Evolutionary conservation across 176 grass and related monocot genomes (phyloP).

Genomic region (Neostapfia colusana): DNA sequence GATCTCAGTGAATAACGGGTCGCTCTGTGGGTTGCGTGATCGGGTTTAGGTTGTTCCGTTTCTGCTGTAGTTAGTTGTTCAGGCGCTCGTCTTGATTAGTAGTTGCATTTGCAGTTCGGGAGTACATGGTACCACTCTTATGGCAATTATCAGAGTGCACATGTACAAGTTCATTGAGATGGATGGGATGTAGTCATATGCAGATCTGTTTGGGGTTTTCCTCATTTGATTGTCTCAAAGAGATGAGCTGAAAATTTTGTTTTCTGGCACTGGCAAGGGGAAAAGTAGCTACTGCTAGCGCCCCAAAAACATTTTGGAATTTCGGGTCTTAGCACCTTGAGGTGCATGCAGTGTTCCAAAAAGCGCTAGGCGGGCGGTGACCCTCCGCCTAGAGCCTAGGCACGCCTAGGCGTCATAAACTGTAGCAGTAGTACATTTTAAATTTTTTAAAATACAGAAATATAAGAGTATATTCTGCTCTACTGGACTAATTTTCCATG

Average conservation of each 20-base stretch:
- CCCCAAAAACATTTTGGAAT: conserved; percentile 16
- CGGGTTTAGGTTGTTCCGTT: not conserved
- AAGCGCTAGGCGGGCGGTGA: too few relatives aligned
- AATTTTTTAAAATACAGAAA: too few relatives aligned
- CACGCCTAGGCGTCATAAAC: too few relatives aligned
- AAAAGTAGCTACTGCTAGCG: not conserved
- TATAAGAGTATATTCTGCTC: too few relatives aligned
- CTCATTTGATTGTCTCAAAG: not conserved
- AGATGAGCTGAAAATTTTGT: not conserved
- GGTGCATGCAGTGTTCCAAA: too few relatives aligned
- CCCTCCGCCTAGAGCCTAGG: too few relatives aligned
- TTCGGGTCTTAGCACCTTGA: not conserved
- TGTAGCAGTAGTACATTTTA: too few relatives aligned
- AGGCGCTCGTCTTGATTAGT: not conserved
- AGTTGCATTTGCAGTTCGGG: not conserved
- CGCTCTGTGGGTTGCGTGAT: conserved; percentile 22
- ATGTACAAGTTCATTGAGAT: conserved; percentile 13
- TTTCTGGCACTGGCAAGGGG: not conserved
- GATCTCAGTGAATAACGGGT: not conserved
- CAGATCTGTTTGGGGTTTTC: not conserved
- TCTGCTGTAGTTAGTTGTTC: conserved; percentile 13
- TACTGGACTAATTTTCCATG: too few relatives aligned
- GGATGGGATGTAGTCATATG: not conserved
- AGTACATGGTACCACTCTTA: not conserved
- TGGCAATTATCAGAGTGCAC: not conserved